Base-by-base conservation (phyloP, 2,329 filamentous ascomycete species). In the Nothophaeocryptopus gaeumannii region DNA sequence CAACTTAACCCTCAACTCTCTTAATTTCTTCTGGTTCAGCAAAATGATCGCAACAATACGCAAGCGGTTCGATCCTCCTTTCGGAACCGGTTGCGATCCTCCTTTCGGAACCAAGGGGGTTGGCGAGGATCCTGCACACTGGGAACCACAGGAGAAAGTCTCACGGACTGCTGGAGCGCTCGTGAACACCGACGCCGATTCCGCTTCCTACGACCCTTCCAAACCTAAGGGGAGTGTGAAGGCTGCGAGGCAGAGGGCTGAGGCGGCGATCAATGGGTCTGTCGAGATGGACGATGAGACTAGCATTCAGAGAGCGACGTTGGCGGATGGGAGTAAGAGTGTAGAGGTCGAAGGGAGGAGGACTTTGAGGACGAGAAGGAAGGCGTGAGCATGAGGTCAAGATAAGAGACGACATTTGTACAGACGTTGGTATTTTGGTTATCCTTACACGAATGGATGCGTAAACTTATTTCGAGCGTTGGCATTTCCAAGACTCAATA, bases 1-100 rank as follows among this genome's bases (percentile, higher is more conserved):
- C 63, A 93, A 93, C 67, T 46, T 88, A 14, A 79, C 80, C 0
- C 77, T 95, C 20, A 92, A 90, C 64, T 76, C 79, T 10, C 73
- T 95, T 45, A 95, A 95, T 71, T 83, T 88, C 63, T 88, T 85
- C 71, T 95, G 89, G 89, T 93, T 92, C 67, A 77, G 82, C 63
- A 89, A 89, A 78, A 95, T 95, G 89, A 83, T 95, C 55, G 77
- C 82, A 52, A 87, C 88, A 8, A 82, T 93, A 10, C 78, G 83
- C 52, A 90, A 88, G 74, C 78, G 88, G 20, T 93, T 93, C 64
- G 78, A 82, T 53, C 75, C 76, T 70, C 85, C 75, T 5, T 35
- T 52, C 8, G 74, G 74, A 35, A 77, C 75, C 10, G n/a, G n/a
- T n/a, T n/a, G n/a, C n/a, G n/a, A n/a, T n/a, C 75, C 76, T 70